Percentiles rank a stretch among this genome's conserved stretches.
Conservation (phyloP, 805 yeast species). For the Cyberlindnera lachancei region DNA sequence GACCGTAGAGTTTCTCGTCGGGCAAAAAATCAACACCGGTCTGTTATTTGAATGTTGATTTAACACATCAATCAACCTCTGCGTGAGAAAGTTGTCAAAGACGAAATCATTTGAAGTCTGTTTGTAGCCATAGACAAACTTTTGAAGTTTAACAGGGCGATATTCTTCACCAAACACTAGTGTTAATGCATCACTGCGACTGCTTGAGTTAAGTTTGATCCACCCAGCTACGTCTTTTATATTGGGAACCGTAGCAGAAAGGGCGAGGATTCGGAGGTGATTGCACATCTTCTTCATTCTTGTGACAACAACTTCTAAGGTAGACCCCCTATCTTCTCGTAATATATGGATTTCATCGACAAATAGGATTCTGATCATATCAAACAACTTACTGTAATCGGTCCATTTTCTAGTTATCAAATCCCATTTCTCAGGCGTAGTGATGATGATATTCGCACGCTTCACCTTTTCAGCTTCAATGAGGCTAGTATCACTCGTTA, state of each 20-base stretch:
- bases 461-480: slow-evolving; percentile 37
- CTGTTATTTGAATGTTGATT: slow-evolving; percentile 30
- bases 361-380: slow-evolving; percentile 37
- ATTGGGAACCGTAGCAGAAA: slow-evolving; percentile 50
- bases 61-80: slow-evolving; percentile 34
- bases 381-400: slow-evolving; percentile 32
- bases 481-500: slow-evolving; percentile 48
- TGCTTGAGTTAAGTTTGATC: slow-evolving; percentile 25
- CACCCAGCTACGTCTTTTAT: slow-evolving; percentile 39
- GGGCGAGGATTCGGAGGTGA: slow-evolving; percentile 34
- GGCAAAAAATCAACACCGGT: slow-evolving; percentile 45
- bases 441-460: slow-evolving; percentile 40
- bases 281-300: slow-evolving; percentile 36
- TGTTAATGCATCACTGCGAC: slow-evolving; percentile 25
- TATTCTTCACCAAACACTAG: slow-evolving; percentile 39
- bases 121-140: slow-evolving; percentile 36
- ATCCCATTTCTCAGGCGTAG: slow-evolving; percentile 63
- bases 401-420: slow-evolving; percentile 44
- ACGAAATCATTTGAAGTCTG: slow-evolving; percentile 38
- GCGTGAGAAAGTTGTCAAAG: slow-evolving; percentile 37
- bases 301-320: slow-evolving; percentile 39
- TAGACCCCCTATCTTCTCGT: slow-evolving; percentile 40
- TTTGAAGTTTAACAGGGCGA: slow-evolving; percentile 36
- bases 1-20: slow-evolving; percentile 42
- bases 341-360: slow-evolving; percentile 42